phyloP scores from a whole-genome alignment of 2,329 filamentous ascomycete species.

The Pseudogymnoascus sp. region DNA sequence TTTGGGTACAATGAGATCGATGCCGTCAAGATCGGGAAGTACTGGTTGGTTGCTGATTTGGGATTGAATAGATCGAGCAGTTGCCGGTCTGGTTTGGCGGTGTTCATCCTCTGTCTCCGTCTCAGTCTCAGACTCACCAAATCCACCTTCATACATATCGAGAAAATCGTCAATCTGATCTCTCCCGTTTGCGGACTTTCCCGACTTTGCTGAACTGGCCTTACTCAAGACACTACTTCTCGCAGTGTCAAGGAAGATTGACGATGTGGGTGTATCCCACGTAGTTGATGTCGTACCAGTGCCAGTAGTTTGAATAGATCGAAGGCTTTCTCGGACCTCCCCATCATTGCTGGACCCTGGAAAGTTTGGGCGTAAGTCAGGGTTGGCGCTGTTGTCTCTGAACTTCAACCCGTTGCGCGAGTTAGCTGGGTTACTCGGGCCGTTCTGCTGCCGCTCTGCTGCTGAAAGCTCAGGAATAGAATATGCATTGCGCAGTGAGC shows the following conservation, averaged over 20 bases:
- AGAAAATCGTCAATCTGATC: conserved; percentile 60
- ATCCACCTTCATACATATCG: conserved; percentile 59
- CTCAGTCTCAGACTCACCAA: conserved; percentile 40
- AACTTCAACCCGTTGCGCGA: conserved; percentile 18
- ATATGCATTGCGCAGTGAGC: conserved; percentile 23
- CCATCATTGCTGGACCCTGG: conserved; percentile 26
- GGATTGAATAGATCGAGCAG: conserved; percentile 18
- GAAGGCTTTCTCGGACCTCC: conserved; percentile 47
- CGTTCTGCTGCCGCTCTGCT: conserved; percentile 24
- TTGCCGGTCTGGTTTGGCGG: conserved; percentile 11
- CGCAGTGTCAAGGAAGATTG: conserved; percentile 45
- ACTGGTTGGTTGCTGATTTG: neutral
- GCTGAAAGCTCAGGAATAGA: conserved; percentile 29
- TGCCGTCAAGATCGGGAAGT: neutral
- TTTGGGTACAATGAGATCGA: neutral
- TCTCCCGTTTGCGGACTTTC: conserved; percentile 44
- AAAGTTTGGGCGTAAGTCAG: conserved; percentile 22
- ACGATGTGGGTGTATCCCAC: neutral
- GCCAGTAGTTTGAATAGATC: conserved; percentile 34
- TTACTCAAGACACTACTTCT: conserved; percentile 75
- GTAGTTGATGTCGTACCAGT: neutral
- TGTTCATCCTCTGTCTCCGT: conserved; percentile 30
- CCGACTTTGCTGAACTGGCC: conserved; percentile 63
- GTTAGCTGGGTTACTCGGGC: conserved; percentile 26
- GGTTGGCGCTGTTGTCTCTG: conserved; percentile 21